Evolutionary conservation across 2,329 filamentous ascomycete species (phyloP), one percentile per base, ranked within the genome.

Genomic region (Xylariaceae sp.): DNA sequence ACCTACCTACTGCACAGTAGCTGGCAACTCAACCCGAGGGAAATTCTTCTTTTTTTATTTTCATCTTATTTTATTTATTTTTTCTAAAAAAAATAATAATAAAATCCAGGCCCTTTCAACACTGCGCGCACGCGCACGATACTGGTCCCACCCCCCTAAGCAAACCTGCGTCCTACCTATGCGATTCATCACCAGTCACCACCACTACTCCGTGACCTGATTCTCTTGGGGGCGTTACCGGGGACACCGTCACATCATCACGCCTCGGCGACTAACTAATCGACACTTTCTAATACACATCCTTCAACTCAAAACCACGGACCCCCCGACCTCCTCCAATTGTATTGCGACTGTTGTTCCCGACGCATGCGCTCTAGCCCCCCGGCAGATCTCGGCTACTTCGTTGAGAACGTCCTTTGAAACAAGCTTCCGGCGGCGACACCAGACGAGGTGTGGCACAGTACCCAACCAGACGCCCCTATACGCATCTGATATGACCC

Each of bases 341-440:
- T 47, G 49, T 49, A 39, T 40, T 51, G 46, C 51, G 51, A 52
- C 34, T 58, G 54, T 56, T 53, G 53, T 51, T 54, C 45, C 48
- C 22, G 36, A 50, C 49, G 40, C 10, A 52, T 61, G 56, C 53
- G 51, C 56, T 36, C 16, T 46, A 45, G 30, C 40, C 44, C 43
- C 45, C 51, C 45, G 34, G 36, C 22, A 46, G 47, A 34, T 42
- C 45, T 50, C 48, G n/a, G n/a, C 41, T 44, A 48, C 32, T 15
- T 30, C 59, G 57, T 60, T 58, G 52, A 57, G 51, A 50, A 60
- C 57, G 10, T 53, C 59, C 41, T 13, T 61, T 57, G 59, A 63
- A 61, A 61, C 61, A 52, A 34, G 46, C 43, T 37, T 47, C 54
- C 51, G 53, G 59, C 55, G 57, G 53, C 40, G 32, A 47, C 26